Evolutionary conservation across 192 early-diverging fungal species (phyloP).

Genomic region (Backusella australiensis): DNA sequence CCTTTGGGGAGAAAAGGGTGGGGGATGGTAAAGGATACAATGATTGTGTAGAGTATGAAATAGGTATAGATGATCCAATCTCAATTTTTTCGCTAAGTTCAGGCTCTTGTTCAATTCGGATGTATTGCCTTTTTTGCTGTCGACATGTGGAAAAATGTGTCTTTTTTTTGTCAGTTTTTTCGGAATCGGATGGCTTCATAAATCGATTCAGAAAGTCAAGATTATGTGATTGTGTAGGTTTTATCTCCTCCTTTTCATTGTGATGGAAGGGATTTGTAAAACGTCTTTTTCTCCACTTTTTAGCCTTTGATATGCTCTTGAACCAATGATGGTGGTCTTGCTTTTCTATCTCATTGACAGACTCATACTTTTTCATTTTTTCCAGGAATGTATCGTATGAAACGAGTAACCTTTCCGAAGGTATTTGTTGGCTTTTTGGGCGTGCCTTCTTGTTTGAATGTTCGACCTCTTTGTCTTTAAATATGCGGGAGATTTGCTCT

Average conservation of each 20-base stretch:
- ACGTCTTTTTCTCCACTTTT: neutral
- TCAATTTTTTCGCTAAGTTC: conserved; percentile 1
- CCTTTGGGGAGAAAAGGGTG: neutral
- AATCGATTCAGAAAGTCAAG: neutral
- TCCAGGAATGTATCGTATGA: neutral
- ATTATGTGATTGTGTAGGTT: neutral
- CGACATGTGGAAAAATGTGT: neutral
- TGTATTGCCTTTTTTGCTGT: neutral
- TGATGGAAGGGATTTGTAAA: neutral
- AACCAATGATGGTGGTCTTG: neutral
- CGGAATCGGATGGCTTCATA: neutral
- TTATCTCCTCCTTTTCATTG: neutral
- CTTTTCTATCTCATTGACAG: neutral
- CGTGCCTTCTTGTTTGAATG: neutral
- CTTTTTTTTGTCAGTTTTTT: neutral
- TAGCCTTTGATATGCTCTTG: neutral
- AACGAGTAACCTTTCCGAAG: neutral
- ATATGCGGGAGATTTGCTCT: neutral
- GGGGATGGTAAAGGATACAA: neutral
- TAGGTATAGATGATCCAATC: neutral
- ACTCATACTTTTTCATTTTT: neutral
- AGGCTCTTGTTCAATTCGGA: neutral
- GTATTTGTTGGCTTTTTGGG: neutral
- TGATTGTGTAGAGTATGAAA: neutral
- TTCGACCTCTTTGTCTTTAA: neutral